These are phyloP conservation scores for Nicotiana otophora DNA, from an alignment of 257 asterid genomes.

Conservation along the genomic window DNA sequence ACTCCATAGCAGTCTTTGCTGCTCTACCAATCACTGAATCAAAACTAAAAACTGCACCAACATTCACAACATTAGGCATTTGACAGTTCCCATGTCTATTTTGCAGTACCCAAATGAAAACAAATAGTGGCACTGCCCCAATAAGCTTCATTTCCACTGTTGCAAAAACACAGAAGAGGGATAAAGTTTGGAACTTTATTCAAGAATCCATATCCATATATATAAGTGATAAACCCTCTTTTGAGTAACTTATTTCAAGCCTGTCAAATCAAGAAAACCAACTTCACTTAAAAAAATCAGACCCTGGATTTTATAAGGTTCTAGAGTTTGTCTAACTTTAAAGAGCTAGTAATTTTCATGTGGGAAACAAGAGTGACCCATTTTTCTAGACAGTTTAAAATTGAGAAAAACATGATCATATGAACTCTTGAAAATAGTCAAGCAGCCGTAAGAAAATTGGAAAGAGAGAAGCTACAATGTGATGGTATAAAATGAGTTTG, in stretches of 20 bases:
- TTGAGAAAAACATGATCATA: not conserved
- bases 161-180: not conserved
- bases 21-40: slow-evolving; percentile 40
- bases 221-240: not conserved
- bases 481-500: not conserved
- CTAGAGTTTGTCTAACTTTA: not conserved
- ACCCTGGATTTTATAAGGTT: not conserved
- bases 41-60: slow-evolving; percentile 39
- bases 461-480: not conserved
- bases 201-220: not conserved
- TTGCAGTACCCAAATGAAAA: not conserved
- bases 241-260: not conserved
- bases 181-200: not conserved
- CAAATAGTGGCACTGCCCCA: not conserved
- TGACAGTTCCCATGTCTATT: slow-evolving; percentile 14
- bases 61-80: slow-evolving; percentile 32
- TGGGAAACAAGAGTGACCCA: not conserved
- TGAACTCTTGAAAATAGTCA: not conserved
- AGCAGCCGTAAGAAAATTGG: not conserved
- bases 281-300: not conserved
- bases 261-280: not conserved
- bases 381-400: not conserved
- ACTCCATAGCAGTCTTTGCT: slow-evolving; percentile 41
- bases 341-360: not conserved
- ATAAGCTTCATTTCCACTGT: slow-evolving; percentile 2